Evolutionary conservation across 2,329 filamentous ascomycete genomes (phyloP).

Genomic region (Lachnellula suecica): DNA sequence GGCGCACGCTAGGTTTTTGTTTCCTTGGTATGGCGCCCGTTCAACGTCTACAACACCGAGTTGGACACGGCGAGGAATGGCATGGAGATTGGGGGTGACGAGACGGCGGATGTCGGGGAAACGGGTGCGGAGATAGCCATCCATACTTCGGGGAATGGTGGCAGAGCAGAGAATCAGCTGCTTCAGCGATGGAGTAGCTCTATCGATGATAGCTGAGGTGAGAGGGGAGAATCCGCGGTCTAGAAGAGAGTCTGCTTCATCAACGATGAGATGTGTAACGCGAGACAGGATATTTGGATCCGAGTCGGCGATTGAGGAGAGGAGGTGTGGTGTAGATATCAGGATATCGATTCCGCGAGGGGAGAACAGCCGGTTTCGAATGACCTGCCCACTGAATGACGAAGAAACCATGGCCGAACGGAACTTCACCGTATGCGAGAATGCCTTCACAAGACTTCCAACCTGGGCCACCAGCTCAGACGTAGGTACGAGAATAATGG

Average conservation of each 20-base stretch:
- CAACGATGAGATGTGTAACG: constrained; percentile 83
- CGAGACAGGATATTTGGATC: constrained; percentile 93
- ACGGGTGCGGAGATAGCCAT: constrained; percentile 76
- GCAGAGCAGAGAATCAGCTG: constrained; percentile 93
- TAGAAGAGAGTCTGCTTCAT: constrained; percentile 94
- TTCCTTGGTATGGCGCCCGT: constrained; percentile 89
- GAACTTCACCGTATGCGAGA: constrained; percentile 86
- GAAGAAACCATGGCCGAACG: constrained; percentile 82
- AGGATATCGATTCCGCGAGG: constrained; percentile 81
- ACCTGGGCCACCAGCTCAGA: constrained; percentile 91
- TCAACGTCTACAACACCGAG: constrained; percentile 90
- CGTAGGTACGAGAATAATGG: constrained; percentile 86
- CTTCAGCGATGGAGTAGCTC: constrained; percentile 75
- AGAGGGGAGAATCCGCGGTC: constrained; percentile 88
- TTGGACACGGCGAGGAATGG: constrained; percentile 91
- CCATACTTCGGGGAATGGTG: constrained; percentile 87
- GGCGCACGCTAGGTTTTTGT: constrained; percentile 89
- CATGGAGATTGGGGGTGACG: constrained; percentile 93
- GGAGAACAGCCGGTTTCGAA: constrained; percentile 81
- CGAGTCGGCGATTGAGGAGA: constrained; percentile 82
- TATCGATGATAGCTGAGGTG: constrained; percentile 81
- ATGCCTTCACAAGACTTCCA: constrained; percentile 72
- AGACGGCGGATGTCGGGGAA: constrained; percentile 84
- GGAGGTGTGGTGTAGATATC: constrained; percentile 83
- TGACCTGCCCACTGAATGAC: constrained; percentile 71